A percentile compares a stretch with the other conserved stretches of the same genome.
phyloP scores from a whole-genome alignment of 1,139 yeast genomes.

The Nakaseomyces delphensis region DNA sequence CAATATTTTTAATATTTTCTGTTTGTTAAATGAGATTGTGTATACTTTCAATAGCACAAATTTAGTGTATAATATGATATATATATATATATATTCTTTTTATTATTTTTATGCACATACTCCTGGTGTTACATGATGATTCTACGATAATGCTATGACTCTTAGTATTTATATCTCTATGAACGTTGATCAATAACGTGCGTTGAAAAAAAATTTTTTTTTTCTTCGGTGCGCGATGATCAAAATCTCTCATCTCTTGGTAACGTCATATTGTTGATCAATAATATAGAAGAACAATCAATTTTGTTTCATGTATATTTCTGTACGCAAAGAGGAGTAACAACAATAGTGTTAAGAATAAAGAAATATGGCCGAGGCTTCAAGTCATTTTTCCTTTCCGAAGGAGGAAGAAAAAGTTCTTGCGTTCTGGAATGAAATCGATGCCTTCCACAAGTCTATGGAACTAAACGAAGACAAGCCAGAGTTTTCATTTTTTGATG shows the following conservation, averaged over 20 bases:
- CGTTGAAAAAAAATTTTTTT: not conserved
- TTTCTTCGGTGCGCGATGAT: too few species aligned
- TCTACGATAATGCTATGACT: not conserved
- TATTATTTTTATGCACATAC: not conserved
- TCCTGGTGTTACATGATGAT: too few species aligned
- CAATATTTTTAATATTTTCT: not conserved
- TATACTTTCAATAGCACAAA: not conserved
- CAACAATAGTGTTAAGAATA: not conserved
- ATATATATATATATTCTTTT: not conserved
- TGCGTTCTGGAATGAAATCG: conserved; percentile 75
- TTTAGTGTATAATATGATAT: not conserved
- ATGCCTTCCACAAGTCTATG: conserved; percentile 84
- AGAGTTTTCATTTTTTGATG: conserved; percentile 89
- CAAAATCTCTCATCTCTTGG: not conserved
- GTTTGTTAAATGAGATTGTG: not conserved
- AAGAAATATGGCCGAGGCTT: conserved; percentile 2
- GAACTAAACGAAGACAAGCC: conserved; percentile 80
- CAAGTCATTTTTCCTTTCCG: conserved; percentile 49
- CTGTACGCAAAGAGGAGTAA: not conserved
- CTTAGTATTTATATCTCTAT: not conserved
- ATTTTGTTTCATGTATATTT: too few species aligned
- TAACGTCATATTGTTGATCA: too few species aligned
- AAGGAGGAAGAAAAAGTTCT: conserved; percentile 78
- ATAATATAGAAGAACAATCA: too few species aligned
- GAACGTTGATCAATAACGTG: not conserved